Evolutionary conservation across 768 basidiomycete species (phyloP).

Genomic region (Crassisporium funariophilum): DNA sequence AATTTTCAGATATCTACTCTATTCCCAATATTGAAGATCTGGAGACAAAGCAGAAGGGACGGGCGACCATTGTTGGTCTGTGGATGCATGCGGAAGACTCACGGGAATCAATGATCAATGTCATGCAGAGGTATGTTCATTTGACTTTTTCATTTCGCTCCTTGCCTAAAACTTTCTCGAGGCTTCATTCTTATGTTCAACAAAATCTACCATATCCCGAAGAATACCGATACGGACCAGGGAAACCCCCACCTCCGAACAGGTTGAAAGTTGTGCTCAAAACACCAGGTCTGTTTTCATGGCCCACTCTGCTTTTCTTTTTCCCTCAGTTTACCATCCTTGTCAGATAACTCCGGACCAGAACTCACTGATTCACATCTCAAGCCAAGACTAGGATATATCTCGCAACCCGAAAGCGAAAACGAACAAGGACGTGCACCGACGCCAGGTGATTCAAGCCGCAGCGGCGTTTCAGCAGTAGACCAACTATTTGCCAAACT

Average conservation of each 20-base stretch:
- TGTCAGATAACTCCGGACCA: conserved; percentile 11
- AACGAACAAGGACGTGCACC: conserved; percentile 24
- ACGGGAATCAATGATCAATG: conserved; percentile 71
- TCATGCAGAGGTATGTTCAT: conserved; percentile 62
- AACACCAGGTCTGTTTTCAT: conserved; percentile 26
- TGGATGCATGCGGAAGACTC: conserved; percentile 76
- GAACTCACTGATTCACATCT: conserved; percentile 22
- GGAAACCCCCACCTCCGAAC: conserved; percentile 62
- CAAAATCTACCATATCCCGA: conserved; percentile 71
- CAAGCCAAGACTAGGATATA: background rate
- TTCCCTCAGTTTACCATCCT: conserved; percentile 6
- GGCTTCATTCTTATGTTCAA: conserved; percentile 69
- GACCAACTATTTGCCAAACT: conserved; percentile 53
- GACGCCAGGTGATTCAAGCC: conserved; percentile 25
- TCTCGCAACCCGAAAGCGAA: conserved; percentile 30
- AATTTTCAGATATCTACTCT: conserved; percentile 53
- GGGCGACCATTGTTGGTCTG: conserved; percentile 61
- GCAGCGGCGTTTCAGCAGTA: conserved; percentile 40
- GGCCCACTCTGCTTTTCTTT: background rate
- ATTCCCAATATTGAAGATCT: conserved; percentile 47
- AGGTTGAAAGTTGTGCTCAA: conserved; percentile 24
- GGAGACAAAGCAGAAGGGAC: conserved; percentile 54
- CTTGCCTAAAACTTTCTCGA: conserved; percentile 23
- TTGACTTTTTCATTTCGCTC: background rate
- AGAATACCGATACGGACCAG: conserved; percentile 68